phyloP scores from a whole-genome alignment of 2,329 filamentous ascomycete genomes.

The Mollisiaceae sp. region DNA sequence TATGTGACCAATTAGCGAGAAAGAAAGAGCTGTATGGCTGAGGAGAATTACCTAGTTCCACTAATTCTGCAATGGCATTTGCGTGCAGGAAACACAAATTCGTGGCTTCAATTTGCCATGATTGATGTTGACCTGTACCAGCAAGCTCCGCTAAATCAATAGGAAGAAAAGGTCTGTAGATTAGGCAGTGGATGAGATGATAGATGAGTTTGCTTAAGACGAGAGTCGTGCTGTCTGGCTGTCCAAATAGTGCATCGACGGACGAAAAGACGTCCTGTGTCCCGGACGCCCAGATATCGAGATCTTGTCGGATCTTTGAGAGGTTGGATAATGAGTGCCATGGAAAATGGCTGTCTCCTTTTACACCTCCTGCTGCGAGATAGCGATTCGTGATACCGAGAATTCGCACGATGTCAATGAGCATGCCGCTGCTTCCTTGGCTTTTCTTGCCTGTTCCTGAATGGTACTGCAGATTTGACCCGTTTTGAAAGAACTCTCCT shows the following conservation, averaged over 20 bases:
- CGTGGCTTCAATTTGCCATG: conserved; percentile 90
- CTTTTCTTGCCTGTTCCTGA: conserved; percentile 71
- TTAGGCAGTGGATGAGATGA: conserved; percentile 83
- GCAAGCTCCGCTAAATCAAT: conserved; percentile 82
- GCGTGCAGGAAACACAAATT: conserved; percentile 87
- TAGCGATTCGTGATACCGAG: conserved; percentile 85
- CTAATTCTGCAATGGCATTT: conserved; percentile 83
- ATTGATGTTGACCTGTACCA: conserved; percentile 82
- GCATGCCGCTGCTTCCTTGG: conserved; percentile 78
- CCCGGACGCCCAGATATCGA: conserved; percentile 84
- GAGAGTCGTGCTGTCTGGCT: conserved; percentile 77
- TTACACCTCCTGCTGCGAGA: conserved; percentile 82
- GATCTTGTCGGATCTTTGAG: conserved; percentile 83
- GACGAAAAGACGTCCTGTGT: conserved; percentile 81
- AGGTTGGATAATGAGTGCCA: conserved; percentile 88
- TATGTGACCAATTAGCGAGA: conserved; percentile 9
- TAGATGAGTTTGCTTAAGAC: conserved; percentile 87
- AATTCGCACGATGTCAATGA: conserved; percentile 84
- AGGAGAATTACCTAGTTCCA: conserved; percentile 66
- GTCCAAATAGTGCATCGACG: conserved; percentile 75
- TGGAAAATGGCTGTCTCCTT: conserved; percentile 87
- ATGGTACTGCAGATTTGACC: conserved; percentile 77
- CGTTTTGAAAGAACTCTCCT: conserved; percentile 80
- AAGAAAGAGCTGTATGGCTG: background rate
- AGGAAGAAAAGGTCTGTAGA: conserved; percentile 86